Conservation (phyloP, 176 grass and related monocot species). For the Aegilops tauschii region DNA sequence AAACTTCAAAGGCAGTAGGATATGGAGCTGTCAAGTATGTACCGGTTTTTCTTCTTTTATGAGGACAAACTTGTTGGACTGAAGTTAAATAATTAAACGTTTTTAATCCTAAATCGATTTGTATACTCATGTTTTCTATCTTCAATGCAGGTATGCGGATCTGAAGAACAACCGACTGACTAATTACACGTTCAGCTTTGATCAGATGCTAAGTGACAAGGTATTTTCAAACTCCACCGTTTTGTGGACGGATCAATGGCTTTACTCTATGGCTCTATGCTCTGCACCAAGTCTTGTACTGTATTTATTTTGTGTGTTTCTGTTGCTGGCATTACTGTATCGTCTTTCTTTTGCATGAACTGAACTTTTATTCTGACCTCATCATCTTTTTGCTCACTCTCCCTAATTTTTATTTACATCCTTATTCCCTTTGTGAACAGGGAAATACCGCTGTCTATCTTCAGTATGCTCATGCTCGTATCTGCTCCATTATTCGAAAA, state of each 20-base stretch:
- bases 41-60: background rate
- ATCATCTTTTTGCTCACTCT: background rate
- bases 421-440: constrained; percentile 40
- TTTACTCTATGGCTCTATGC: background rate
- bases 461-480: constrained; percentile 94
- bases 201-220: constrained; percentile 97
- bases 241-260: background rate
- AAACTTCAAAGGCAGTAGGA: constrained; percentile 91
- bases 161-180: constrained; percentile 96
- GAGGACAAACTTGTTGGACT: constrained; percentile 15
- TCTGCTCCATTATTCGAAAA: constrained; percentile 93
- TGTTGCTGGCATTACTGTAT: background rate
- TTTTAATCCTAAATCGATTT: background rate
- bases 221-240: constrained; percentile 27
- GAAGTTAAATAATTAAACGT: background rate
- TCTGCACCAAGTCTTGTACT: background rate
- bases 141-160: constrained; percentile 81
- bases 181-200: constrained; percentile 95
- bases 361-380: background rate
- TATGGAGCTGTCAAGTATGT: constrained; percentile 97
- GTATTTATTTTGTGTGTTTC: background rate
- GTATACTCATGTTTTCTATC: constrained; percentile 7
- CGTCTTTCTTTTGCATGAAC: background rate
- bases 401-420: constrained; percentile 11
- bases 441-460: constrained; percentile 98